Conservation (phyloP, 805 yeast species). For the Yamadazyma olivae region DNA sequence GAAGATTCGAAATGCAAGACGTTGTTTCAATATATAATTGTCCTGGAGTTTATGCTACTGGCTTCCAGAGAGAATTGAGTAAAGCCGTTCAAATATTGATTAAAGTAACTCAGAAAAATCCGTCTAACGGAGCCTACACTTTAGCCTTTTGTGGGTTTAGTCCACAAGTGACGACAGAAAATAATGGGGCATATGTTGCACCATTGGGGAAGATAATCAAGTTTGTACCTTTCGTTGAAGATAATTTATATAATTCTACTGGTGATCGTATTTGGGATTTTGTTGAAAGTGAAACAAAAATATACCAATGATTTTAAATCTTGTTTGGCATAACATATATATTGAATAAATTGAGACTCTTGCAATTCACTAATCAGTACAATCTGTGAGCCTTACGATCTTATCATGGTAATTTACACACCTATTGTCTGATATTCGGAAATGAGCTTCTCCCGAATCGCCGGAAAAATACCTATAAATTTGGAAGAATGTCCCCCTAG, state of each 20-base stretch:
- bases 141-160: constrained; percentile 41
- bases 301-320: background rate
- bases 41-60: constrained; percentile 40
- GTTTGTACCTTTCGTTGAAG: background rate
- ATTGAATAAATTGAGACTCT: no score
- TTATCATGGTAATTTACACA: no score
- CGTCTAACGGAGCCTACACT: constrained; percentile 40
- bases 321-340: background rate
- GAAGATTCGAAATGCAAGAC: constrained; percentile 20
- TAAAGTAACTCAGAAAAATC: background rate
- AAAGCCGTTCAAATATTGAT: constrained; percentile 1
- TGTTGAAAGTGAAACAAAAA: background rate
- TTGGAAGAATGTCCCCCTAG: no score
- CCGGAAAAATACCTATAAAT: no score
- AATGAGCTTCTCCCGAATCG: no score
- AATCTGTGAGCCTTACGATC: no score
- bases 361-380: no score
- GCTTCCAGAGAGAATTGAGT: constrained; percentile 24
- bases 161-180: constrained; percentile 30
- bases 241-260: background rate
- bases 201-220: constrained; percentile 31
- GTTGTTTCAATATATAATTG: constrained; percentile 34
- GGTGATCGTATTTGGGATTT: background rate
- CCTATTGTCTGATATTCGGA: no score
- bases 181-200: constrained; percentile 33